These are phyloP conservation scores for Barnettozyma hawaiiensis DNA, from an alignment of 1,139 yeast genomes.

Conservation along the genomic window DNA sequence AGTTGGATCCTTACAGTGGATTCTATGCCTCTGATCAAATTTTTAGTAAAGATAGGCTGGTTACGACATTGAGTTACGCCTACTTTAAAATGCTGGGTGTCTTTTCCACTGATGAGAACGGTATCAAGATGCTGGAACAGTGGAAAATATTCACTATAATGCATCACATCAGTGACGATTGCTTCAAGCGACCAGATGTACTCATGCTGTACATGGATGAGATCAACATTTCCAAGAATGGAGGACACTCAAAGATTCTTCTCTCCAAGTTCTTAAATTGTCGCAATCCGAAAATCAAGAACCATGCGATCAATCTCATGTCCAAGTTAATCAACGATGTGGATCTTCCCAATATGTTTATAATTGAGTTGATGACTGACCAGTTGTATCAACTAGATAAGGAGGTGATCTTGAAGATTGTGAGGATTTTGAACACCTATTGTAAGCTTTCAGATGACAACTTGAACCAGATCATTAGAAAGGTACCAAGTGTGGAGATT, in stretches of 20 bases:
- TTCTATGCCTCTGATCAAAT: slow-evolving; percentile 69
- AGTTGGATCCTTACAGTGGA: slow-evolving; percentile 76
- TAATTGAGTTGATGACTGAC: slow-evolving; percentile 49
- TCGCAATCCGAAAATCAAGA: slow-evolving; percentile 46
- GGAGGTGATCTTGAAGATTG: slow-evolving; percentile 54
- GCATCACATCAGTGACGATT: slow-evolving; percentile 61
- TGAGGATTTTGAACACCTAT: slow-evolving; percentile 44
- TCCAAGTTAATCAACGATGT: slow-evolving; percentile 37
- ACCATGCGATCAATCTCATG: slow-evolving; percentile 51
- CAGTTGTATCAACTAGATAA: slow-evolving; percentile 65
- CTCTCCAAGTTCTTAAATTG: slow-evolving; percentile 60
- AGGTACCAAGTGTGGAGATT: slow-evolving; percentile 35
- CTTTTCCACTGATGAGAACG: slow-evolving; percentile 52
- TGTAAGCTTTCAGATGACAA: slow-evolving; percentile 35
- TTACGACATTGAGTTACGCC: slow-evolving; percentile 64
- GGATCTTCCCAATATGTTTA: slow-evolving; percentile 22
- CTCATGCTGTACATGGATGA: slow-evolving; percentile 52
- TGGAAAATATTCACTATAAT: slow-evolving; percentile 84
- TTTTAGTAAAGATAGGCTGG: slow-evolving; percentile 55
- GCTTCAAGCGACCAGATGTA: slow-evolving; percentile 53
- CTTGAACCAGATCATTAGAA: slow-evolving; percentile 38
- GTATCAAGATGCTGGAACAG: slow-evolving; percentile 62
- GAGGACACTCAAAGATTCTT: slow-evolving; percentile 60
- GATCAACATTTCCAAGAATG: slow-evolving; percentile 53
- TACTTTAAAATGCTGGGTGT: slow-evolving; percentile 76